Percentiles rank a stretch among this genome's conserved stretches.
Conservation (phyloP, 768 basidiomycete species). For the Phanerochaete carnosa region DNA sequence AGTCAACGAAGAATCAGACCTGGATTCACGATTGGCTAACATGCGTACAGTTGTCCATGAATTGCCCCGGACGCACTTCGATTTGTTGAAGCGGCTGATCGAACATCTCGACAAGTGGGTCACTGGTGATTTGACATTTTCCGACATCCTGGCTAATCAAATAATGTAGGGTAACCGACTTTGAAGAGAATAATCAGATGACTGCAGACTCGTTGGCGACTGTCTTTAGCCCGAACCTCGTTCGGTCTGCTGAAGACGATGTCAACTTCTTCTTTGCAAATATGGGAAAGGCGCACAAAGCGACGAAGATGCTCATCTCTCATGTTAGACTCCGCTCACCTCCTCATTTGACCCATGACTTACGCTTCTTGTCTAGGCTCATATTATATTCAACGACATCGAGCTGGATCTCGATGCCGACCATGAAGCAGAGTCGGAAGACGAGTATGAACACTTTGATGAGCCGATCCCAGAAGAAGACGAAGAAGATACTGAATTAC, state of each 20-base stretch:
- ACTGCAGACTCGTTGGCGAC: constrained; percentile 81
- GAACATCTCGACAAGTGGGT: constrained; percentile 79
- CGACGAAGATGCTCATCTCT: constrained; percentile 73
- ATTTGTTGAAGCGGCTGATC: constrained; percentile 72
- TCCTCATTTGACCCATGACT: neutral
- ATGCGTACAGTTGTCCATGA: constrained; percentile 67
- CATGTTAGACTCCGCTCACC: constrained; percentile 49
- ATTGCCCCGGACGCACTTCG: constrained; percentile 72
- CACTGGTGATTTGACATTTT: neutral
- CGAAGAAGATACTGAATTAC: constrained; percentile 39
- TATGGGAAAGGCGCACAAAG: constrained; percentile 73
- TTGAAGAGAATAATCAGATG: constrained; percentile 89
- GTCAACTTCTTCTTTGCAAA: constrained; percentile 76
- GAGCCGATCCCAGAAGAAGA: constrained; percentile 67
- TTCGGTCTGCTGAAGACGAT: constrained; percentile 76
- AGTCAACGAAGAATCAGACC: constrained; percentile 51
- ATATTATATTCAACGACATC: constrained; percentile 66
- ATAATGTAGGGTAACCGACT: constrained; percentile 70
- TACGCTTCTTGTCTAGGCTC: constrained; percentile 37
- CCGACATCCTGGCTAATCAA: neutral
- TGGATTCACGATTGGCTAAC: constrained; percentile 59
- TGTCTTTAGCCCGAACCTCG: constrained; percentile 79
- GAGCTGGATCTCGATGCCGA: constrained; percentile 39
- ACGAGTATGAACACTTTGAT: constrained; percentile 60
- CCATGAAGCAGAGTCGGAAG: constrained; percentile 38